phyloP scores from a whole-genome alignment of 495 filamentous ascomycete genomes.

The Penicillium subrubescens region DNA sequence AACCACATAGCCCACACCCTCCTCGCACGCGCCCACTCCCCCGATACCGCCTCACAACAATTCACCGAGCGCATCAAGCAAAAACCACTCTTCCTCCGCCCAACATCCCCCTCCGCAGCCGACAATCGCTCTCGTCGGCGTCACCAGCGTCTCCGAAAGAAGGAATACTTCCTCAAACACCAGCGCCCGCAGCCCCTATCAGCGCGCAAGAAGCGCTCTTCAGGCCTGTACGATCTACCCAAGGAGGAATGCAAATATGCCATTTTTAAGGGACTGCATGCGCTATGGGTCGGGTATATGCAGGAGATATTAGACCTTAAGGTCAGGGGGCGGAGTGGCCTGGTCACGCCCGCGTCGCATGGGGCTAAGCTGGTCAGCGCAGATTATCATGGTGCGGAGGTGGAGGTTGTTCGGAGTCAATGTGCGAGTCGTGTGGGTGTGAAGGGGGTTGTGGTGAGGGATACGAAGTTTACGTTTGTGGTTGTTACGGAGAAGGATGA shows the following conservation, averaged over 20 bases:
- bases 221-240: conserved; percentile 73
- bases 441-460: conserved; percentile 83
- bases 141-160: conserved; percentile 54
- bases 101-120: conserved; percentile 62
- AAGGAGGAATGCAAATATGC: conserved; percentile 67
- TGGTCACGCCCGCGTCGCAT: conserved; percentile 52
- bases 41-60: conserved; percentile 66
- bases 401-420: conserved; percentile 80
- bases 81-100: conserved; percentile 77
- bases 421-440: conserved; percentile 82
- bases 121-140: conserved; percentile 70
- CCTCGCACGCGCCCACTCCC: conserved; percentile 73
- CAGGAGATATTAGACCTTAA: conserved; percentile 64
- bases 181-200: conserved; percentile 77
- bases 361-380: conserved; percentile 74
- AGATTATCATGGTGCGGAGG: conserved; percentile 85
- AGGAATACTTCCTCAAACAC: conserved; percentile 56
- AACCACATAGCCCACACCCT: conserved; percentile 63
- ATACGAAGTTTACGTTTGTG: conserved; percentile 84
- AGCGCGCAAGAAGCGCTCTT: conserved; percentile 72
- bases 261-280: conserved; percentile 74
- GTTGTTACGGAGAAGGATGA: conserved; percentile 67
- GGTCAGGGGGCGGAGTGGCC: conserved; percentile 40
- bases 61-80: conserved; percentile 80
- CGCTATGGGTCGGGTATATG: conserved; percentile 83